Conservation (phyloP, 768 basidiomycete genomes). For the Lactifluus subvellereus region DNA sequence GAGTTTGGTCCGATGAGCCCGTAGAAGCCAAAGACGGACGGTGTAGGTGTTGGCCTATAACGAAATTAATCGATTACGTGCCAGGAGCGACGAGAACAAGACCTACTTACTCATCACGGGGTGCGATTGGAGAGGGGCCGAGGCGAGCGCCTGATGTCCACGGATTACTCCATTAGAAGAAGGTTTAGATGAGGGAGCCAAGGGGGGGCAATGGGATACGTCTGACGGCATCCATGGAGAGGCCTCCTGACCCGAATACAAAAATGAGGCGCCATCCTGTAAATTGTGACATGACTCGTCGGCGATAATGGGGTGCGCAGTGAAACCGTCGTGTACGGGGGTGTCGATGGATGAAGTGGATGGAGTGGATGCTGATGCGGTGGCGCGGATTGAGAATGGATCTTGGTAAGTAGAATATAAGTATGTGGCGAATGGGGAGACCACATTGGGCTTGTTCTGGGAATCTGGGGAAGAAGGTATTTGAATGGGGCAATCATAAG, state of each 20-base stretch:
- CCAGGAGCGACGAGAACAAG: not conserved
- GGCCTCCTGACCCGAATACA: slow-evolving; percentile 2
- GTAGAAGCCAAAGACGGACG: not conserved
- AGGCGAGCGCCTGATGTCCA: slow-evolving; percentile 4
- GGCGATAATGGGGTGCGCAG: slow-evolving; percentile 1
- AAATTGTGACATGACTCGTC: not conserved
- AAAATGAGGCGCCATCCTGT: not conserved
- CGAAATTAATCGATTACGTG: slow-evolving; percentile 5
- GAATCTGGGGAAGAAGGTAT: not conserved
- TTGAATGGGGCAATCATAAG: slow-evolving; percentile 2
- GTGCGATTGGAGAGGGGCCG: not conserved
- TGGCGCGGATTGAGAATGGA: not conserved
- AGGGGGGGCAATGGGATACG: not conserved
- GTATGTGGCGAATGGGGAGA: not conserved
- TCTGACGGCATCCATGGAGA: slow-evolving; percentile 4
- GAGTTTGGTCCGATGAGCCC: not conserved
- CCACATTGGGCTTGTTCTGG: too few species aligned
- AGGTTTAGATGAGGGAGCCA: slow-evolving; percentile 3
- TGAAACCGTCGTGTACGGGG: slow-evolving; percentile 4
- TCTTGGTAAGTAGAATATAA: not conserved
- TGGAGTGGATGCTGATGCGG: not conserved
- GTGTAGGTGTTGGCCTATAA: not conserved
- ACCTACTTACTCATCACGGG: slow-evolving; percentile 11
- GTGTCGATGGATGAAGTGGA: slow-evolving; percentile 7
- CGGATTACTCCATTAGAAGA: slow-evolving; percentile 9